Evolutionary conservation across 192 early-diverging fungal genomes (phyloP).

Genomic region (Thoreauomyces humboldtii): DNA sequence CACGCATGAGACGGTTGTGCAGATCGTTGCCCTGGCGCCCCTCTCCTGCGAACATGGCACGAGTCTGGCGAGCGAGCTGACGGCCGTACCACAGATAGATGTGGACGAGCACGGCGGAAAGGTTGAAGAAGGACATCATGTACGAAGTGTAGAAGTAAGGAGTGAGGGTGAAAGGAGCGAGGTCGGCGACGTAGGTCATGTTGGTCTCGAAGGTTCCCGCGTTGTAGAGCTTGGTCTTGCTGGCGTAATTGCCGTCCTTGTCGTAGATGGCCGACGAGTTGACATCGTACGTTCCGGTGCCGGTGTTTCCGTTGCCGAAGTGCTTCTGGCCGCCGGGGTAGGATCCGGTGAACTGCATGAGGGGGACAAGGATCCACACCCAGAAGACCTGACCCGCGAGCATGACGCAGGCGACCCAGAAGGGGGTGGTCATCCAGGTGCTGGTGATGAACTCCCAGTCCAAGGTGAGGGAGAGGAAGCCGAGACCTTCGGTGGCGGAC

Average conservation of each 20-base stretch:
- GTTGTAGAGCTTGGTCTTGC: constrained; percentile 11
- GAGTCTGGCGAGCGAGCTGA: constrained; percentile 48
- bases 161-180: constrained; percentile 4
- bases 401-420: not conserved
- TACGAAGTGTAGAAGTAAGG: not conserved
- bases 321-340: not conserved
- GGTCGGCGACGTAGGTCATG: constrained; percentile 3
- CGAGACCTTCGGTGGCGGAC: constrained; percentile 33
- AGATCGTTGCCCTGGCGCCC: constrained; percentile 56
- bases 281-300: not conserved
- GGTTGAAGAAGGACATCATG: constrained; percentile 12
- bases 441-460: constrained; percentile 38
- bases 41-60: not conserved
- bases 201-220: constrained; percentile 46
- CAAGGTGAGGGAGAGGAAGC: constrained; percentile 37
- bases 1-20: constrained; percentile 68
- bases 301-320: not conserved
- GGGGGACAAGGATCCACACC: constrained; percentile 24
- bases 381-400: not conserved
- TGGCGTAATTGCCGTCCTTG: constrained; percentile 3
- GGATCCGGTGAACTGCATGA: constrained; percentile 5
- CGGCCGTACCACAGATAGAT: constrained; percentile 55
- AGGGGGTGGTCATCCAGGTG: constrained; percentile 4
- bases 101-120: constrained; percentile 54
- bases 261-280: constrained; percentile 26